phyloP scores from a whole-genome alignment of 208 protist genomes.

The Crithidia bombi region DNA sequence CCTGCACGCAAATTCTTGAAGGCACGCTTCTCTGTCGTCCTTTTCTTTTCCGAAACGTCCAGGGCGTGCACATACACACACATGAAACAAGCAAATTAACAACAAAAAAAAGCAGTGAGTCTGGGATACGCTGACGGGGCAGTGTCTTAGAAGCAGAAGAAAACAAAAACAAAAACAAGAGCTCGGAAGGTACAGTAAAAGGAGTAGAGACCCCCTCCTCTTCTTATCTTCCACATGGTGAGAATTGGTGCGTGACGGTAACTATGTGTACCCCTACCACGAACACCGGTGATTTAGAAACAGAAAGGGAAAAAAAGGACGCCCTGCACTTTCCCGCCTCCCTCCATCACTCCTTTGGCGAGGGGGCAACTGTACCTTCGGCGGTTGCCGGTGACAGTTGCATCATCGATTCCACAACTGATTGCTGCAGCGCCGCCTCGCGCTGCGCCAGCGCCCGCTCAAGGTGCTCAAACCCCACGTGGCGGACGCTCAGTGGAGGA shows the following conservation, averaged over 20 bases:
- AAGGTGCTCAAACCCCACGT: slow-evolving; percentile 7
- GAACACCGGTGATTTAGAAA: too few relatives aligned
- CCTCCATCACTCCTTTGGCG: neutral
- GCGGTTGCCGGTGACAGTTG: neutral
- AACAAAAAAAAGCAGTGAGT: slow-evolving; percentile 19
- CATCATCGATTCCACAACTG: slow-evolving; percentile 8
- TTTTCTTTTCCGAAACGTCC: neutral
- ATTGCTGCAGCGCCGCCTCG: slow-evolving; percentile 7
- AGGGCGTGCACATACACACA: neutral
- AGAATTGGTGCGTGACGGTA: too few relatives aligned
- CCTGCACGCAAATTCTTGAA: too few relatives aligned
- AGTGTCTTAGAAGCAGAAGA: neutral
- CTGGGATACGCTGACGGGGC: neutral
- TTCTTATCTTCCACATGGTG: too few relatives aligned
- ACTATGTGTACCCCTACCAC: too few relatives aligned
- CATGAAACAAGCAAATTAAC: neutral
- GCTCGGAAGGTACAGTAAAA: neutral
- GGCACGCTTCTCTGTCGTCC: too few relatives aligned
- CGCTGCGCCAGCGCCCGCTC: slow-evolving; percentile 12
- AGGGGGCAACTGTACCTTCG: neutral
- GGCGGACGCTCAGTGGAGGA: neutral
- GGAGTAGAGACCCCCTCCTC: neutral
- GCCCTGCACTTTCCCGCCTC: neutral
- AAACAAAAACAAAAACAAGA: neutral
- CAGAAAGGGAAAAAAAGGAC: too few relatives aligned